Base-by-base conservation (phyloP, 345 rosid species). In the Eucalyptus dawsonii region DNA sequence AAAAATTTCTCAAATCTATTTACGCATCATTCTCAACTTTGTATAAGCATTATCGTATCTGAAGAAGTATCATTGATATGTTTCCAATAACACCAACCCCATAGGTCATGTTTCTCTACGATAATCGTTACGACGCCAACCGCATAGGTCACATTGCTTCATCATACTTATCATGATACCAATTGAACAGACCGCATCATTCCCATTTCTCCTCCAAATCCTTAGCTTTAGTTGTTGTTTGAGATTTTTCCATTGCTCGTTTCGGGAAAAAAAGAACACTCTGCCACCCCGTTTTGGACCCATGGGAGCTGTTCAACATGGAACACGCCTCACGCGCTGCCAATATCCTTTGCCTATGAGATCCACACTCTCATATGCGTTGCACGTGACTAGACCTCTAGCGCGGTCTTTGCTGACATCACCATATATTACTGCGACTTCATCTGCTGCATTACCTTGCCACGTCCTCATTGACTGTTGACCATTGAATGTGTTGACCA, bases 71-170 rank as follows among this genome's bases (percentile, higher is more conserved):
- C 24, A 34, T 69, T 37, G 44, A 69, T 34, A 11, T 69, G 6
- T 69, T 69, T 69, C 25, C 21, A 34, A 72, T 22, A 72, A 37
- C 7, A 37, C 13, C 44, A 34, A 15, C 45, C 7, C 2, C 14
- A 4, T 72, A 72, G 8, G 7, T 5, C 80, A 2, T 11, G 44
- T 34, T 72, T 72, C 8, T 72, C 80, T 37, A 17, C 0, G 2
- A 15, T 34, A 22, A 69, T 34, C 2, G 1, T 69, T 34, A 69
- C 2, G 4, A 69, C 0, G 2, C 24, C 24, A 69, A 11, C 4
- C 1, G 2, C 2, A 69, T 9, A 34, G 24, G 80, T 21, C 1
- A 11, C 25, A 3, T 34, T 0, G 24, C 42, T 69, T 25, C 12
- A 56, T 11, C 29, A 24, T 56, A 56, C 29, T 22, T 13, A 2